Conservation (phyloP, 371 early-diverging fungal species). For the Apophysomyces variabilis region DNA sequence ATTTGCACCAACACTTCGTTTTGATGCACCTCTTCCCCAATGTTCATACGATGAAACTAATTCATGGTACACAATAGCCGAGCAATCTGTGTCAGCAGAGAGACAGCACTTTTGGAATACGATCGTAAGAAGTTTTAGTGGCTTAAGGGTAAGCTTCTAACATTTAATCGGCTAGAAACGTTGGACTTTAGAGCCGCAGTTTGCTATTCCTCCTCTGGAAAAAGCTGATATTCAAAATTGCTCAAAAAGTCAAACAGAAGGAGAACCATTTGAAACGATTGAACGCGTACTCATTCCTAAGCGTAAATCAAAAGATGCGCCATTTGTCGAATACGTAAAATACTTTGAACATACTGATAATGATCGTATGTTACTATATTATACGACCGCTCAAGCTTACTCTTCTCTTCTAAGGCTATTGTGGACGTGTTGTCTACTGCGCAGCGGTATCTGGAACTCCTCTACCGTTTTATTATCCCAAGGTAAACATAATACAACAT, state of each 20-base stretch:
- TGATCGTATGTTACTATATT: background rate
- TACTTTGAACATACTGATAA: conserved; percentile 30
- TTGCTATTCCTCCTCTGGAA: conserved; percentile 73
- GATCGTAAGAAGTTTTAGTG: conserved; percentile 29
- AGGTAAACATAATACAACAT: conserved; percentile 48
- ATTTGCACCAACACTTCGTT: conserved; percentile 35
- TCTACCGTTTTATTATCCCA: conserved; percentile 80
- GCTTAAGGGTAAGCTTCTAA: background rate
- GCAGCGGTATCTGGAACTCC: conserved; percentile 15
- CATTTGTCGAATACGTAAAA: conserved; percentile 45
- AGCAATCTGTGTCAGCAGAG: conserved; percentile 37
- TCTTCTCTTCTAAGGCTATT: conserved; percentile 15
- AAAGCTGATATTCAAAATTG: conserved; percentile 52
- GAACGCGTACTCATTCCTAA: conserved; percentile 64
- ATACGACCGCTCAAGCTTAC: background rate
- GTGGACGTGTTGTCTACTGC: conserved; percentile 28
- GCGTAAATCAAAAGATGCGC: conserved; percentile 61
- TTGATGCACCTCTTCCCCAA: conserved; percentile 25
- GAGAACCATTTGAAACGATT: conserved; percentile 23
- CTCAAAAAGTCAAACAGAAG: background rate
- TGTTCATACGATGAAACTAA: background rate
- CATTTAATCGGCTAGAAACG: conserved; percentile 40
- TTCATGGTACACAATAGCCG: conserved; percentile 37
- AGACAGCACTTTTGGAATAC: conserved; percentile 46
- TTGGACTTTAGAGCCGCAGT: conserved; percentile 72